phyloP scores from a whole-genome alignment of 495 filamentous ascomycete genomes.

The Penicillium malachiteum region DNA sequence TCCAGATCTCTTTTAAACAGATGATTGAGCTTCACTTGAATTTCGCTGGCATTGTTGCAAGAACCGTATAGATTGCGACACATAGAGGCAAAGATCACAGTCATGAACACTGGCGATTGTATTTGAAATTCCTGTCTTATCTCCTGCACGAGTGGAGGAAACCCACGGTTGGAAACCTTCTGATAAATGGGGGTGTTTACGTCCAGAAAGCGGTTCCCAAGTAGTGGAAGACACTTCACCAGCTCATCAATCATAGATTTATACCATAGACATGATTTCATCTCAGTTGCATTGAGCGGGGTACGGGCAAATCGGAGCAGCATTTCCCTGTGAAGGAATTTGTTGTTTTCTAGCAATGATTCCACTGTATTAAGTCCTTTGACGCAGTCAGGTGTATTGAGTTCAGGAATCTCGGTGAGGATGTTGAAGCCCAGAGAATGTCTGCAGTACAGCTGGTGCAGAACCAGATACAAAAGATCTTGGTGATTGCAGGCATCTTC shows the following conservation, averaged over 20 bases:
- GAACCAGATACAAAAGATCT: conserved; percentile 62
- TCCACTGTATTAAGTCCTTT: neutral
- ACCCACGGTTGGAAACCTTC: conserved; percentile 35
- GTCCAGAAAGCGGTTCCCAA: conserved; percentile 31
- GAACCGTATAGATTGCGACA: conserved; percentile 28
- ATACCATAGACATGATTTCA: conserved; percentile 10
- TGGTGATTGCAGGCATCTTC: conserved; percentile 51
- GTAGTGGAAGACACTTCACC: conserved; percentile 9
- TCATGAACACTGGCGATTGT: conserved; percentile 55
- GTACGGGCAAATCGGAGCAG: conserved; percentile 1
- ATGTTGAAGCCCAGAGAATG: conserved; percentile 29
- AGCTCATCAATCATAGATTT: neutral
- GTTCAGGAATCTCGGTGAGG: conserved; percentile 13
- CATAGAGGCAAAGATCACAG: conserved; percentile 58
- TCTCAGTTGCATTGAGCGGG: neutral
- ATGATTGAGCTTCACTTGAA: neutral
- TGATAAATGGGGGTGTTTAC: conserved; percentile 28
- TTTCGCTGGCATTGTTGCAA: neutral
- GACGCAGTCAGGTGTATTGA: conserved; percentile 1
- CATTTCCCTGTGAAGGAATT: neutral
- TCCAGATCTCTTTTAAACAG: neutral
- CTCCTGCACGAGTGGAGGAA: conserved; percentile 63
- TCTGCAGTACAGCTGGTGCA: conserved; percentile 69
- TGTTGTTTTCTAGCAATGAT: too few species aligned
- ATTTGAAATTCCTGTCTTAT: conserved; percentile 49